Percentiles rank a stretch among this genome's conserved stretches.
phyloP scores from a whole-genome alignment of 805 yeast genomes.

The Citeromyces nyonsensis region DNA sequence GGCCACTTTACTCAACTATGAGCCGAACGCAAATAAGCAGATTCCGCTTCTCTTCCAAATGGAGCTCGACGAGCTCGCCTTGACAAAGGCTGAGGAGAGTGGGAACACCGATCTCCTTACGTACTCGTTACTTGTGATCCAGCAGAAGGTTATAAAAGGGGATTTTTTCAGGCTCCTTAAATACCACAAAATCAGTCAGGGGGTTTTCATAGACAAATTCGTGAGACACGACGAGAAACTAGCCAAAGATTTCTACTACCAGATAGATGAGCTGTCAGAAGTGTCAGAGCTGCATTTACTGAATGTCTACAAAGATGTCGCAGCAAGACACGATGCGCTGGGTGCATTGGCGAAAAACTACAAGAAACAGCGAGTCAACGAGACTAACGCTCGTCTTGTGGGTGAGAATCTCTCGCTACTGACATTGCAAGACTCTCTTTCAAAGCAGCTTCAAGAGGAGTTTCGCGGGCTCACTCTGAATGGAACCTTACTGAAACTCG shows the following conservation, averaged over 20 bases:
- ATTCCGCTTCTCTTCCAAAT: conserved; percentile 50
- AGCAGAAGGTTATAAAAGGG: conserved; percentile 38
- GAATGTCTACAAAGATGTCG: conserved; percentile 5
- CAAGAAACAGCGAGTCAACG: conserved; percentile 14
- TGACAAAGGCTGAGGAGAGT: conserved; percentile 47
- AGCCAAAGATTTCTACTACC: conserved; percentile 42
- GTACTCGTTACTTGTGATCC: conserved; percentile 38
- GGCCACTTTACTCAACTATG: conserved; percentile 49
- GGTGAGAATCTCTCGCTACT: conserved; percentile 27
- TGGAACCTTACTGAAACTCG: conserved; percentile 28
- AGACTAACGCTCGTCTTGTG: conserved; percentile 21
- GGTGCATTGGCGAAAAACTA: conserved; percentile 13
- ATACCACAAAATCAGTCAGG: conserved; percentile 14
- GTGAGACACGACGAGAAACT: conserved; percentile 18
- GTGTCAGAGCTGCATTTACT: conserved; percentile 23
- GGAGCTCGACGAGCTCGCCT: conserved; percentile 58
- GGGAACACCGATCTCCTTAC: conserved; percentile 45
- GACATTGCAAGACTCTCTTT: conserved; percentile 26
- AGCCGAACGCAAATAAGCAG: conserved; percentile 45
- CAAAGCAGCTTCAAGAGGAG: conserved; percentile 20
- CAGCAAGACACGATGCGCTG: conserved; percentile 10
- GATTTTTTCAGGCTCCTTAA: conserved; percentile 53
- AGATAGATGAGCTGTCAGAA: conserved; percentile 41
- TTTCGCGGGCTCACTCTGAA: conserved; percentile 26
- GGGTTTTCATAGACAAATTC: conserved; percentile 18